phyloP scores from a whole-genome alignment of 306 rosid species.

The Lathyrus aphaca region DNA sequence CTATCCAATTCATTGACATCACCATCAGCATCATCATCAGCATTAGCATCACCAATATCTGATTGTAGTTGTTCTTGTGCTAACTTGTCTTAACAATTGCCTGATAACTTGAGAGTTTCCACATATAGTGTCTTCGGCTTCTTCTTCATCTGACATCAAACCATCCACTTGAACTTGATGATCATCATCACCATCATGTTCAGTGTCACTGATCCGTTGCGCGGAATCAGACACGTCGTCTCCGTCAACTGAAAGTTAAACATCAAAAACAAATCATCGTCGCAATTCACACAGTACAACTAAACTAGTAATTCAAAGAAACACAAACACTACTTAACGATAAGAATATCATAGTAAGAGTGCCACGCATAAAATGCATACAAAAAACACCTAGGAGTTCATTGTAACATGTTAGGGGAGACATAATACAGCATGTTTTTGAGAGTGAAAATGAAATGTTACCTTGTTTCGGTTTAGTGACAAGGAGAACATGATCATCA shows the following conservation, averaged over 20 bases:
- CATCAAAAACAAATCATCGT: not conserved
- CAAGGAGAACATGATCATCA: not conserved
- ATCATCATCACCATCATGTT: not conserved
- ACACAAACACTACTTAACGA: not conserved
- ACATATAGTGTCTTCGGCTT: conserved; percentile 51
- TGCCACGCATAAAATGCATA: too few relatives aligned
- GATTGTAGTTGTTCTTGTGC: conserved; percentile 34
- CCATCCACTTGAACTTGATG: conserved; percentile 32
- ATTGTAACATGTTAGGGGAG: too few relatives aligned
- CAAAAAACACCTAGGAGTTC: too few relatives aligned
- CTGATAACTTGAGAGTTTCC: conserved; percentile 66
- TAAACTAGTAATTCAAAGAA: not conserved
- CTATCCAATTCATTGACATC: not conserved
- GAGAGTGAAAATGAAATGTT: not conserved
- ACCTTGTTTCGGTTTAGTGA: not conserved
- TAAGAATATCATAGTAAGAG: too few relatives aligned
- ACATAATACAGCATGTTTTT: too few relatives aligned
- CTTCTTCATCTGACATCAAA: conserved; percentile 54
- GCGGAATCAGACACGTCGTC: not conserved
- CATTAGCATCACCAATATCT: not conserved
- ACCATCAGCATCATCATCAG: not conserved
- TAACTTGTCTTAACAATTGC: conserved; percentile 61
- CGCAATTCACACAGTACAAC: not conserved
- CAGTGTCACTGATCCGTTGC: not conserved
- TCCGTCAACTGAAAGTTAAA: not conserved